These are phyloP conservation scores for Curvularia sp. DNA, from an alignment of 2,329 filamentous ascomycete genomes.

Conservation along the genomic window DNA sequence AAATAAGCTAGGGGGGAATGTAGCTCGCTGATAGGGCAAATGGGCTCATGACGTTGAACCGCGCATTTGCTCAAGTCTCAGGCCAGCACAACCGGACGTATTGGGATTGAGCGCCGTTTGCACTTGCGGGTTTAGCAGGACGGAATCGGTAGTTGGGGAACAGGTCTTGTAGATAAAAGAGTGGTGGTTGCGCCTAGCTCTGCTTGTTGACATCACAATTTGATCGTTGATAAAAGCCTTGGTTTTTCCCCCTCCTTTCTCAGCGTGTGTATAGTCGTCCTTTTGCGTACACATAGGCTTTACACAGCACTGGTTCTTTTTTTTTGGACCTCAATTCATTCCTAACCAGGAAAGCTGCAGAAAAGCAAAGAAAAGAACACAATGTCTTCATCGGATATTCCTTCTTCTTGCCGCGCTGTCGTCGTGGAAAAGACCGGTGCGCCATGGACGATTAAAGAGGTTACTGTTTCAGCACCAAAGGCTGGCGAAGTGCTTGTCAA, in stretches of 20 bases:
- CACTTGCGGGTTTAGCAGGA: too few species aligned
- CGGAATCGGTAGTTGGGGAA: too few species aligned
- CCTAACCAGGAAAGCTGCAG: not conserved
- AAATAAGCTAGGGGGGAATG: not conserved
- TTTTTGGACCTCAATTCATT: not conserved
- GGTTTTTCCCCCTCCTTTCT: not conserved
- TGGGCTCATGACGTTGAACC: too few species aligned
- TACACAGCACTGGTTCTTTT: too few species aligned
- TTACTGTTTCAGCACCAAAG: slow-evolving; percentile 64
- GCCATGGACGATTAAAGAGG: slow-evolving; percentile 65
- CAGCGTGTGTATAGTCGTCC: not conserved
- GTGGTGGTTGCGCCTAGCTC: not conserved
- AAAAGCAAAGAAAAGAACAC: not conserved
- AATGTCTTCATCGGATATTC: slow-evolving; percentile 42
- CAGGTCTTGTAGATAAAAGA: not conserved
- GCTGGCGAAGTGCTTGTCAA: slow-evolving; percentile 71
- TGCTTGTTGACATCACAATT: slow-evolving; percentile 10
- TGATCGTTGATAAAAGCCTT: not conserved
- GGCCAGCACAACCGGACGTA: too few species aligned
- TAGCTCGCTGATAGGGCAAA: not conserved
- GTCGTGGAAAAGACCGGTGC: slow-evolving; percentile 62
- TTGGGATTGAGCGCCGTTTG: too few species aligned
- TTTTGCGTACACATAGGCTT: not conserved
- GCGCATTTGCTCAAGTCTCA: too few species aligned
- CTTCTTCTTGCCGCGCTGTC: slow-evolving; percentile 72